A percentile compares a stretch with the other conserved stretches of the same genome.
Evolutionary conservation across 140 eudicot genomes (phyloP).

Genomic region (Stevia rebaudiana): DNA sequence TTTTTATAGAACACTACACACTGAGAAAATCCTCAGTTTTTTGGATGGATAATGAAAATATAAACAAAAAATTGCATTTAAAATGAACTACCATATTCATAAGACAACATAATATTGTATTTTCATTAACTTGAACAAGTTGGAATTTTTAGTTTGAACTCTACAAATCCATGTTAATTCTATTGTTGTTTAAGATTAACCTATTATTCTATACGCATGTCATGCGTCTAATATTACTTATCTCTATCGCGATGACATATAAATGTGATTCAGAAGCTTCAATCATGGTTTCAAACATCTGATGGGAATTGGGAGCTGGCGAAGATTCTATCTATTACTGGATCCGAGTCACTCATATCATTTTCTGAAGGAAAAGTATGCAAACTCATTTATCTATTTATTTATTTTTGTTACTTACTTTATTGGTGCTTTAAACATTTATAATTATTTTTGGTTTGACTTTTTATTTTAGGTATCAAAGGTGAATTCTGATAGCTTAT

Average conservation of each 20-base stretch:
- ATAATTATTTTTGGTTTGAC: slow-evolving; percentile 15
- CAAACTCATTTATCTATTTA: not conserved
- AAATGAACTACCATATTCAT: not conserved
- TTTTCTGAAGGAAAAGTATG: slow-evolving; percentile 79
- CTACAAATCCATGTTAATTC: not conserved
- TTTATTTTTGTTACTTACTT: not conserved
- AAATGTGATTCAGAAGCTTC: slow-evolving; percentile 66
- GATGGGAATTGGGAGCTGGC: slow-evolving; percentile 96
- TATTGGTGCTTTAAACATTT: slow-evolving; percentile 4
- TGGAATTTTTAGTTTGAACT: not conserved
- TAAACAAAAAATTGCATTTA: not conserved
- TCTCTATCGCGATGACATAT: slow-evolving; percentile 6
- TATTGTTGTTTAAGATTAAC: slow-evolving; percentile 8
- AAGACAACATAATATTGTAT: not conserved
- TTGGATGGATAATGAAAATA: not conserved
- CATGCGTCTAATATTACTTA: slow-evolving; percentile 10
- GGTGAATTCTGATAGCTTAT: slow-evolving; percentile 58
- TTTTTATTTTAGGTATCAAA: slow-evolving; percentile 54
- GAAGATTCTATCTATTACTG: slow-evolving; percentile 59
- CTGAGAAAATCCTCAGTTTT: not conserved
- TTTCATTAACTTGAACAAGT: not conserved
- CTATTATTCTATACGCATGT: not conserved
- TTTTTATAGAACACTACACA: not conserved
- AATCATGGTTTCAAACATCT: slow-evolving; percentile 76
- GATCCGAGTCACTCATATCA: slow-evolving; percentile 61